These are phyloP conservation scores for Magnaporthiopsis rhizophila DNA, from an alignment of 2,329 filamentous ascomycete species.

Conservation along the genomic window DNA sequence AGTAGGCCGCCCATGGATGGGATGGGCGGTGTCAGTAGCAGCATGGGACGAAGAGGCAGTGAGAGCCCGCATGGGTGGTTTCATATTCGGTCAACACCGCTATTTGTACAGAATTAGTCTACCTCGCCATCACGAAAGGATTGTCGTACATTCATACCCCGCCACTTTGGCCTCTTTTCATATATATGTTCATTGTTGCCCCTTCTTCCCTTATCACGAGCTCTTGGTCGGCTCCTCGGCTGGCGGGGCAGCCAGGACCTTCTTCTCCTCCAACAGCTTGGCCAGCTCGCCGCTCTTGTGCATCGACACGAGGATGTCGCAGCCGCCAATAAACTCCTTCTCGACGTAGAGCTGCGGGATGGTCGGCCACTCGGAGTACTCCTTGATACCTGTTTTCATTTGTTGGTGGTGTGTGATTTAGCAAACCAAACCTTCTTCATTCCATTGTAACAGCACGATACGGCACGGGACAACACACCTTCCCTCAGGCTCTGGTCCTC, in stretches of 20 bases:
- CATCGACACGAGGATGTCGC: slow-evolving; percentile 94
- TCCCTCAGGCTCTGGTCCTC: slow-evolving; percentile 81
- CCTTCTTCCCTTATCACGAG: neutral
- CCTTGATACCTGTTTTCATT: slow-evolving; percentile 71
- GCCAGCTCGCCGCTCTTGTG: slow-evolving; percentile 91
- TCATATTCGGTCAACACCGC: neutral
- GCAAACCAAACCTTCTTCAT: slow-evolving; percentile 35
- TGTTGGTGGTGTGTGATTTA: slow-evolving; percentile 8
- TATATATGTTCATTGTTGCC: neutral
- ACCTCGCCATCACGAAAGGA: neutral
- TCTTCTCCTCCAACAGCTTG: slow-evolving; percentile 86
- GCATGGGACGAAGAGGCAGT: too few species aligned
- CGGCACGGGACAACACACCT: slow-evolving; percentile 23
- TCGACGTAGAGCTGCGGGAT: slow-evolving; percentile 95
- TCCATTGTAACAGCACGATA: too few species aligned
- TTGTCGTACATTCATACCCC: slow-evolving; percentile 1
- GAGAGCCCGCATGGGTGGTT: neutral
- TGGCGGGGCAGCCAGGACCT: slow-evolving; percentile 55
- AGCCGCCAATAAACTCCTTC: slow-evolving; percentile 95
- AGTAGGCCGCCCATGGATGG: too few species aligned
- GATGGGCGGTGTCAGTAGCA: too few species aligned
- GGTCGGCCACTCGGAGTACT: slow-evolving; percentile 98
- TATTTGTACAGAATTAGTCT: neutral
- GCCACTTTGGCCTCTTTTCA: neutral
- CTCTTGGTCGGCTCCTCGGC: neutral